Percentiles rank a stretch among this genome's conserved stretches.
Evolutionary conservation across 495 filamentous ascomycete genomes (phyloP).

Genomic region (Tuber umbilicatum): DNA sequence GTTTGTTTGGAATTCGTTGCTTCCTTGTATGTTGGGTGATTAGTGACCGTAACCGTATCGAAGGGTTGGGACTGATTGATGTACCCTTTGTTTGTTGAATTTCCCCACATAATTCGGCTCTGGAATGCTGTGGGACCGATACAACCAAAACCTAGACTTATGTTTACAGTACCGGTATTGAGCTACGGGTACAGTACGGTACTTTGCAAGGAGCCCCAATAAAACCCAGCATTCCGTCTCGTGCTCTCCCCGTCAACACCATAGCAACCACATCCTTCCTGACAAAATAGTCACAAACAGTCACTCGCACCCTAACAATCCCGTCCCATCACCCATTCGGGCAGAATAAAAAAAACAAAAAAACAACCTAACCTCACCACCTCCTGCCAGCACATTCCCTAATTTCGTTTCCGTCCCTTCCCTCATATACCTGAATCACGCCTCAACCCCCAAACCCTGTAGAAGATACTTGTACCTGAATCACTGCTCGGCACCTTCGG

Average conservation of each 20-base stretch:
- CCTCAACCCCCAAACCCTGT: background rate
- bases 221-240: background rate
- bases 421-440: background rate
- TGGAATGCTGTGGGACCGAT: background rate
- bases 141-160: background rate
- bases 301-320: conserved; percentile 9
- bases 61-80: background rate
- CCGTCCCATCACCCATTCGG: background rate
- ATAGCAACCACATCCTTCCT: background rate
- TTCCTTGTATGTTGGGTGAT: background rate
- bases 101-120: background rate
- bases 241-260: background rate
- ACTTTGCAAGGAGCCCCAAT: background rate
- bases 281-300: background rate
- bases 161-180: too few species aligned
- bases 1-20: background rate
- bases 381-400: background rate
- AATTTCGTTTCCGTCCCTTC: background rate
- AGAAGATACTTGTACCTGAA: background rate
- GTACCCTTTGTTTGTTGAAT: background rate
- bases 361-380: background rate
- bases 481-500: background rate
- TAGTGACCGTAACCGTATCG: background rate
- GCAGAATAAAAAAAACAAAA: background rate
- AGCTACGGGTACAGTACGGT: background rate